These are phyloP conservation scores for Eutrema salsugineum DNA, from an alignment of 441 rosid genomes.

Conservation along the genomic window DNA sequence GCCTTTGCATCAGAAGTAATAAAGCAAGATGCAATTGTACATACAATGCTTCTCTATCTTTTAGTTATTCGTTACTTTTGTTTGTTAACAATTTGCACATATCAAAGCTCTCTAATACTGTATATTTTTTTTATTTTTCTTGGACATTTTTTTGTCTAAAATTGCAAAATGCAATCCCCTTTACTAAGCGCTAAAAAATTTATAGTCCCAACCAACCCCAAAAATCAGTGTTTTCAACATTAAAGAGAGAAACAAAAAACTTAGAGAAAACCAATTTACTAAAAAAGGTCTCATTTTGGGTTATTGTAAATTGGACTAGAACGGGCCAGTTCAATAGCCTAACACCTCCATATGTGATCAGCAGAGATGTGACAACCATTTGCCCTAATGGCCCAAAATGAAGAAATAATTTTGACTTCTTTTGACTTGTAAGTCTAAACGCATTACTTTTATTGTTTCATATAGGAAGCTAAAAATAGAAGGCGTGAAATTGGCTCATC, in stretches of 20 bases:
- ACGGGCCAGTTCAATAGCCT: too few species aligned
- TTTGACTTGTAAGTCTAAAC: background rate
- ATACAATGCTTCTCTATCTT: conserved; percentile 20
- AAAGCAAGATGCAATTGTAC: conserved; percentile 31
- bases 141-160: background rate
- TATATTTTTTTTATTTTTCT: background rate
- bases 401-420: background rate
- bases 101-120: background rate
- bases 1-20: conserved; percentile 27
- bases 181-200: background rate
- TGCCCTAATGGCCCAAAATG: too few species aligned
- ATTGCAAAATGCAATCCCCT: background rate
- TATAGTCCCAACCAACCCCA: background rate
- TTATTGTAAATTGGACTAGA: too few species aligned
- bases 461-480: conserved; percentile 21
- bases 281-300: too few species aligned
- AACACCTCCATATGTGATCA: too few species aligned
- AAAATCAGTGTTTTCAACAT: background rate
- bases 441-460: background rate
- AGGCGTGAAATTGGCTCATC: conserved; percentile 1
- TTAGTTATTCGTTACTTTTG: background rate
- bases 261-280: too few species aligned
- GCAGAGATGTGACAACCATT: too few species aligned
- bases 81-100: conserved; percentile 12
- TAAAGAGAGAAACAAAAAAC: background rate